Evolutionary conservation across 441 rosid species (phyloP), one percentile per base, ranked within the genome.

Genomic region (Adansonia gregorii): DNA sequence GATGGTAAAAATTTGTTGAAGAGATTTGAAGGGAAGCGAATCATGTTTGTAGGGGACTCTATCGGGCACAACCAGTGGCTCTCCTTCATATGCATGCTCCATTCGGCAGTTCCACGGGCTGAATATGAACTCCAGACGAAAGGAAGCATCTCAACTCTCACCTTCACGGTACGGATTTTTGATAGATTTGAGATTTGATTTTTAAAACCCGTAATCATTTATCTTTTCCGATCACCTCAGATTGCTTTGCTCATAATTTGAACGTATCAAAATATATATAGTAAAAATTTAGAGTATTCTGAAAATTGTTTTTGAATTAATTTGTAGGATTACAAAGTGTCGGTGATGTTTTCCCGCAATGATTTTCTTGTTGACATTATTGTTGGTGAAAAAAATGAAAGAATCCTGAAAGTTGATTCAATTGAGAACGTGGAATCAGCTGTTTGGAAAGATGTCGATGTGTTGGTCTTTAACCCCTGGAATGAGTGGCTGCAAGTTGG

Each of bases 401-500:
- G 88, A 76, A 80, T 86, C 75, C 81, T 91, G 12, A 87, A 74
- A 35, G 87, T 88, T 0, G 83, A 86, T 61, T 88, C 94, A 0
- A 85, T 86, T 73, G 76, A 83, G 11, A 61, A 61, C 1, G 80
- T 84, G 45, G 45, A 41, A 55, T 86, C 84, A 51, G 73, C 80
- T 1, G 45, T 77, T 3, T 93, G 93, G 95, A 79, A 82, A 80
- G 82, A 69, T 0, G 72, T 69, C 5, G 92, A 90, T 71, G 77
- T 85, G 22, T 80, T 89, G 86, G 56, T 91, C 54, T 93, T 93
- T 83, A 78, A 93, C 73, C 68, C 91, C 6, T 91, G 98, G 96
- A 96, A 91, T 20, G 88, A 92, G 96, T 89, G 98, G 96, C 90
- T 90, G 66, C 96, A 91, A 55, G 78, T 88, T 0, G 89, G 82